Evolutionary conservation across 371 early-diverging fungal species (phyloP).

Genomic region (Entomophthora muscae): DNA sequence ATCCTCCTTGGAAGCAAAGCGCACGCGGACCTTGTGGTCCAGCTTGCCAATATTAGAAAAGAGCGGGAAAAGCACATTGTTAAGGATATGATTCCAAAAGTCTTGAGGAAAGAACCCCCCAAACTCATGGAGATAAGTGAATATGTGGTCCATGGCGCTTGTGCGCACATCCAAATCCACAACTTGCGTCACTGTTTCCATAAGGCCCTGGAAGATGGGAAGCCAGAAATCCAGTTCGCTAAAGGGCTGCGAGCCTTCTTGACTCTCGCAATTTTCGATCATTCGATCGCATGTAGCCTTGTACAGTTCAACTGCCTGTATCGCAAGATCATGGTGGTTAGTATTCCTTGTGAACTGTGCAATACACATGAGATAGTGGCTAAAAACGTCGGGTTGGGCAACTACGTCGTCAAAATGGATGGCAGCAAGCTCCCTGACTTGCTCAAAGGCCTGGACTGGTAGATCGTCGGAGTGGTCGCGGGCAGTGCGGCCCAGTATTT

Average conservation of each 20-base stretch:
- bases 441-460: conserved; percentile 39
- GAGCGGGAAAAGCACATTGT: conserved; percentile 72
- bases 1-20: conserved; percentile 18
- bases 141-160: conserved; percentile 58
- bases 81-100: conserved; percentile 69
- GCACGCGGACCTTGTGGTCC: conserved; percentile 8
- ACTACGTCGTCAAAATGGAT: conserved; percentile 27
- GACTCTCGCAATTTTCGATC: conserved; percentile 3
- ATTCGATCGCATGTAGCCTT: conserved; percentile 8
- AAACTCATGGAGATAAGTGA: conserved; percentile 54
- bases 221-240: conserved; percentile 42
- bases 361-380: conserved; percentile 63
- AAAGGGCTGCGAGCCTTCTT: neutral
- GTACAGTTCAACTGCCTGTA: conserved; percentile 4
- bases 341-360: conserved; percentile 52
- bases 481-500: conserved; percentile 62
- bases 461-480: conserved; percentile 50
- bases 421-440: conserved; percentile 35
- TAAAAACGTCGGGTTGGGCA: conserved; percentile 22
- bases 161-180: conserved; percentile 83
- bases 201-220: conserved; percentile 65
- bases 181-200: conserved; percentile 73
- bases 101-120: conserved; percentile 47
- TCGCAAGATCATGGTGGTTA: conserved; percentile 21
- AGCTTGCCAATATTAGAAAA: conserved; percentile 29